Evolutionary conservation across 192 early-diverging fungal species (phyloP).

Genomic region (Coemansia sp.): DNA sequence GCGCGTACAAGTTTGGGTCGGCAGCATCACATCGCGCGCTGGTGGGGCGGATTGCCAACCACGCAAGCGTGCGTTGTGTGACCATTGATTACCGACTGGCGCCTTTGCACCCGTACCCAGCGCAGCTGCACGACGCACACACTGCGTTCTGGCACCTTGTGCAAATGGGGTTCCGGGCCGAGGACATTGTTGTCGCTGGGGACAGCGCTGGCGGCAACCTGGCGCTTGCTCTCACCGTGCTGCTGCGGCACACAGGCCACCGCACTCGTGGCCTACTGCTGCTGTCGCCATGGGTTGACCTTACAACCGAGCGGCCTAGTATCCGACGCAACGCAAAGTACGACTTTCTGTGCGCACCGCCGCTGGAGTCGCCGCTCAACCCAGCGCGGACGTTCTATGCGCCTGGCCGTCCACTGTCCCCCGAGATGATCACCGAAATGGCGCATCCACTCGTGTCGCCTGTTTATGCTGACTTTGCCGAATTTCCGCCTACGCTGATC

Average conservation of each 20-base stretch:
- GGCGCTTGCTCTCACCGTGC: slow-evolving; percentile 59
- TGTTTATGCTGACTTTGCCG: slow-evolving; percentile 32
- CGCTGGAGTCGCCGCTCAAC: slow-evolving; percentile 21
- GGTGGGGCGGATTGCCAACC: slow-evolving; percentile 56
- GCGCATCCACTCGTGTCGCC: slow-evolving; percentile 47
- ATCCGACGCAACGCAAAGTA: slow-evolving; percentile 20
- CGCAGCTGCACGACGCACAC: slow-evolving; percentile 64
- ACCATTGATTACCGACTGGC: slow-evolving; percentile 53
- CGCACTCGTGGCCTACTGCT: slow-evolving; percentile 58
- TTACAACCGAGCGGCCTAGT: slow-evolving; percentile 20
- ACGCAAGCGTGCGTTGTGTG: slow-evolving; percentile 30
- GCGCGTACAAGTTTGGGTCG: slow-evolving; percentile 60
- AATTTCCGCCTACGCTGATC: slow-evolving; percentile 40
- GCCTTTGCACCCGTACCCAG: slow-evolving; percentile 52
- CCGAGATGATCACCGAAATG: slow-evolving; percentile 27
- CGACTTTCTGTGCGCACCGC: slow-evolving; percentile 25
- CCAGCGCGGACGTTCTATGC: slow-evolving; percentile 35
- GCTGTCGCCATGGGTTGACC: slow-evolving; percentile 53
- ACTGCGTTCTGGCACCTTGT: slow-evolving; percentile 59
- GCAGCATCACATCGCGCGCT: slow-evolving; percentile 54
- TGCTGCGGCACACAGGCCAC: slow-evolving; percentile 58
- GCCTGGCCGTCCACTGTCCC: slow-evolving; percentile 26
- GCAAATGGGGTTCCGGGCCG: slow-evolving; percentile 57
- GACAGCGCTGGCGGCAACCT: slow-evolving; percentile 76
- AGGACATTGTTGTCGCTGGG: slow-evolving; percentile 64